phyloP scores from a whole-genome alignment of 2,329 filamentous ascomycete species.

The Aspergillus ochraceus region DNA sequence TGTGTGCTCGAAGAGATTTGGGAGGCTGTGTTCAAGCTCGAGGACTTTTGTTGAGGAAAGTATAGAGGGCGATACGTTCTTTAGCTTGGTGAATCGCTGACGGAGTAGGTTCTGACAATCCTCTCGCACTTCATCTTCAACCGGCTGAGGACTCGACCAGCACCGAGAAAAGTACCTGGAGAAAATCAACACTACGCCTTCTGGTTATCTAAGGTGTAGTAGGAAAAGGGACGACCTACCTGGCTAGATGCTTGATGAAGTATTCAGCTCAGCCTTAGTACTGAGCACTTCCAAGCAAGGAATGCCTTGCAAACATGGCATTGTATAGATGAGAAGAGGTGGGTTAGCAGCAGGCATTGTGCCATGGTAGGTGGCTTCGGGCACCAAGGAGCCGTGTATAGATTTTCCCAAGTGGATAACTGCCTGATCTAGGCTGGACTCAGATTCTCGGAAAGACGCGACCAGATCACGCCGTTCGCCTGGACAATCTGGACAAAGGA shows the following conservation, averaged over 20 bases:
- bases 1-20: conserved; percentile 4
- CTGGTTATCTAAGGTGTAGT: background rate
- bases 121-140: background rate
- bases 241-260: conserved; percentile 6
- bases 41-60: background rate
- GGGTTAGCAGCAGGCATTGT: conserved; percentile 1
- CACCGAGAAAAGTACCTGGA: background rate
- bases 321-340: conserved; percentile 2
- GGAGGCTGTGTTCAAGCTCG: conserved; percentile 2
- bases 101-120: background rate
- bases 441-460: conserved; percentile 2
- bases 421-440: background rate
- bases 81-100: background rate
- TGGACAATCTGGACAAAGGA: conserved; percentile 1
- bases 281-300: conserved; percentile 1
- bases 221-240: background rate
- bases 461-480: background rate
- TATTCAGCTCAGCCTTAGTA: background rate
- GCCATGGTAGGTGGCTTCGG: conserved; percentile 1
- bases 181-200: conserved; percentile 1
- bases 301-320: conserved; percentile 4
- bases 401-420: background rate
- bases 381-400: conserved; percentile 3
- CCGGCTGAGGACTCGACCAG: no score
- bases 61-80: background rate